Conservation (phyloP, 352 stramenopile genomes). For the Phytophthora hibernalis region DNA sequence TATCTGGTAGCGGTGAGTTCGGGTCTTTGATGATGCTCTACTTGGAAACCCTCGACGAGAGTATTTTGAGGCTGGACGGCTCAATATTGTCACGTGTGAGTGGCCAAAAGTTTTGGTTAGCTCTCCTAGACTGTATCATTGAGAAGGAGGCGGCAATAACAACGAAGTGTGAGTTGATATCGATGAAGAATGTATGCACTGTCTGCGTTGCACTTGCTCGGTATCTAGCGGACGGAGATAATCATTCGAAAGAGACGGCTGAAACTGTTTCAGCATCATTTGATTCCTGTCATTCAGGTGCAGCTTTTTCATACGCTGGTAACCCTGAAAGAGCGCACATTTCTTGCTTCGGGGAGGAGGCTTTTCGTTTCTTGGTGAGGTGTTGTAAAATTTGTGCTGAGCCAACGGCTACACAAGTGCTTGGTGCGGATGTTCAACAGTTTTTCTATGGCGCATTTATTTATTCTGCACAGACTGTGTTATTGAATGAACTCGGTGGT, state of each 20-base stretch:
- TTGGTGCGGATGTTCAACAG: slow-evolving; percentile 67
- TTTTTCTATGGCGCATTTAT: slow-evolving; percentile 79
- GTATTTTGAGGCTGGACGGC: slow-evolving; percentile 16
- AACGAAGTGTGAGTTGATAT: slow-evolving; percentile 53
- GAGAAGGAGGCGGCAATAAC: slow-evolving; percentile 52
- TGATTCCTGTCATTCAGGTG: not conserved
- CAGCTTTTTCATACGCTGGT: not conserved
- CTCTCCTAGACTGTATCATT: slow-evolving; percentile 60
- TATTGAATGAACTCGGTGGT: slow-evolving; percentile 66
- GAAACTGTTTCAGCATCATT: not conserved
- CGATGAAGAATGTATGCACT: slow-evolving; percentile 64
- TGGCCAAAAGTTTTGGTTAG: slow-evolving; percentile 71
- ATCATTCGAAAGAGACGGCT: slow-evolving; percentile 23
- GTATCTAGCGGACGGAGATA: slow-evolving; percentile 62
- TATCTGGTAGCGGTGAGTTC: slow-evolving; percentile 71
- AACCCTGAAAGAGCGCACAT: not conserved
- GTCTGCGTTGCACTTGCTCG: slow-evolving; percentile 58
- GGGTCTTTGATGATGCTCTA: slow-evolving; percentile 67
- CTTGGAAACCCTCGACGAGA: slow-evolving; percentile 61
- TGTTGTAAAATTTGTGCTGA: slow-evolving; percentile 53
- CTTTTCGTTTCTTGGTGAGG: slow-evolving; percentile 58
- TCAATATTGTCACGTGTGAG: slow-evolving; percentile 14
- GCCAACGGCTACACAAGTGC: slow-evolving; percentile 35
- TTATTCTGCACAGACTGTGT: slow-evolving; percentile 63
- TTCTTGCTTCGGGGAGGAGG: slow-evolving; percentile 61